These are phyloP conservation scores for Plantago major DNA, from an alignment of 257 asterid genomes.

Conservation along the genomic window DNA sequence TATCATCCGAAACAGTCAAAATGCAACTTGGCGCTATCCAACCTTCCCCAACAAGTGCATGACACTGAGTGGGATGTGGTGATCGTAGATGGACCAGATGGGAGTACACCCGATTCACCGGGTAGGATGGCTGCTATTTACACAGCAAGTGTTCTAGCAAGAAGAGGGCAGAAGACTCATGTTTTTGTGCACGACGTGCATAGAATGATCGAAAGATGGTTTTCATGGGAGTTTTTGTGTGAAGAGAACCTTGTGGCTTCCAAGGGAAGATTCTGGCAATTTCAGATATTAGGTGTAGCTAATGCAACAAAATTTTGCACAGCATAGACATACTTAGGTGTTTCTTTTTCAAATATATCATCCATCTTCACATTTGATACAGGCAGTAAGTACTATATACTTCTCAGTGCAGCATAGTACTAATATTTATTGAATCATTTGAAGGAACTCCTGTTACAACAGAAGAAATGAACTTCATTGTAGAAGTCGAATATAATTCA, in stretches of 20 bases:
- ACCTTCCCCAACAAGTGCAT: slow-evolving; percentile 44
- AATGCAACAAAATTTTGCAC: slow-evolving; percentile 57
- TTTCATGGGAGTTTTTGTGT: slow-evolving; percentile 83
- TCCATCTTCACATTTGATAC: too few relatives aligned
- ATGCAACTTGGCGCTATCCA: slow-evolving; percentile 47
- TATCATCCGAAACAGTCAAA: slow-evolving; percentile 21
- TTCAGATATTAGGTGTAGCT: slow-evolving; percentile 27
- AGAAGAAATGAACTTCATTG: too few relatives aligned
- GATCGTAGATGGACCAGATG: slow-evolving; percentile 78
- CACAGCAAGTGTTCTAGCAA: slow-evolving; percentile 60
- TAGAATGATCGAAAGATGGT: slow-evolving; percentile 84
- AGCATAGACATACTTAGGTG: not conserved
- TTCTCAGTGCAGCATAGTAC: too few relatives aligned
- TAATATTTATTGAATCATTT: too few relatives aligned
- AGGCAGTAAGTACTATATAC: not conserved
- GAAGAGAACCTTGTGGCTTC: slow-evolving; percentile 68
- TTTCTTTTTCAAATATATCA: too few relatives aligned
- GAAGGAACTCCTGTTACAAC: too few relatives aligned
- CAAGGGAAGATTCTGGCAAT: slow-evolving; percentile 79
- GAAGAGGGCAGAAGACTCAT: slow-evolving; percentile 43
- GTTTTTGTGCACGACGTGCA: slow-evolving; percentile 68
- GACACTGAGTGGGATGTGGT: slow-evolving; percentile 62
- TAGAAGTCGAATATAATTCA: too few relatives aligned
- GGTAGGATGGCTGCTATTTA: slow-evolving; percentile 84
- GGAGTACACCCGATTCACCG: slow-evolving; percentile 50